A percentile compares a stretch with the other conserved stretches of the same genome.
Evolutionary conservation across 192 early-diverging fungal genomes (phyloP).

Genomic region (Paraglomus brasilianum): DNA sequence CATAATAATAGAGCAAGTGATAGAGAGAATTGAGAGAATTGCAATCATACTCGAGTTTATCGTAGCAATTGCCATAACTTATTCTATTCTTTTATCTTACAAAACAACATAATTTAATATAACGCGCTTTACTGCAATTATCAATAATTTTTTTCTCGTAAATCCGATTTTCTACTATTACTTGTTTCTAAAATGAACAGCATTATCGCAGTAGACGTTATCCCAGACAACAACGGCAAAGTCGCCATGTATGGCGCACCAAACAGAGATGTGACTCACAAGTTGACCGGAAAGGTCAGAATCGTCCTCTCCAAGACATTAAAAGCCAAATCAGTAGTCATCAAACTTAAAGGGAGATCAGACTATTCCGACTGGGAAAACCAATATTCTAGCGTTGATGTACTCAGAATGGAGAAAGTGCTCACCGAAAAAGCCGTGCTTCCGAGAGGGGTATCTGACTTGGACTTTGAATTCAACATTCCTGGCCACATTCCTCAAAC

Average conservation of each 20-base stretch:
- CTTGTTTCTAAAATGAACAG: background rate
- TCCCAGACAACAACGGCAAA: slow-evolving; percentile 26
- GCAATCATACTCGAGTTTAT: too few species aligned
- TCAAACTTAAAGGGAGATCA: slow-evolving; percentile 28
- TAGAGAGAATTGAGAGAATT: too few species aligned
- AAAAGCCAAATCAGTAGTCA: slow-evolving; percentile 16
- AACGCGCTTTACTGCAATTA: too few species aligned
- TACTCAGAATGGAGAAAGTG: slow-evolving; percentile 16
- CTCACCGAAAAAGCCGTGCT: background rate
- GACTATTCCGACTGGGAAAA: slow-evolving; percentile 33
- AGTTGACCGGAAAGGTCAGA: slow-evolving; percentile 26
- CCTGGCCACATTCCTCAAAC: slow-evolving; percentile 23
- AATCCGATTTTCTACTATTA: too few species aligned
- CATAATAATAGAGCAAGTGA: too few species aligned
- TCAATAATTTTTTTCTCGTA: too few species aligned
- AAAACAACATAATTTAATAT: too few species aligned
- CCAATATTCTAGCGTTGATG: slow-evolving; percentile 27
- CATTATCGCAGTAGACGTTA: slow-evolving; percentile 31
- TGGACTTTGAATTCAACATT: slow-evolving; percentile 23
- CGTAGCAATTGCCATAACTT: too few species aligned
- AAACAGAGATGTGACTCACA: slow-evolving; percentile 9
- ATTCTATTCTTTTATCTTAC: too few species aligned
- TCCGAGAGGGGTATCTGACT: slow-evolving; percentile 22
- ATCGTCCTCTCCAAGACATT: slow-evolving; percentile 24
- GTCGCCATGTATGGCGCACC: slow-evolving; percentile 28